phyloP scores from a whole-genome alignment of 2,329 filamentous ascomycete species.

The Xylaria sp. region DNA sequence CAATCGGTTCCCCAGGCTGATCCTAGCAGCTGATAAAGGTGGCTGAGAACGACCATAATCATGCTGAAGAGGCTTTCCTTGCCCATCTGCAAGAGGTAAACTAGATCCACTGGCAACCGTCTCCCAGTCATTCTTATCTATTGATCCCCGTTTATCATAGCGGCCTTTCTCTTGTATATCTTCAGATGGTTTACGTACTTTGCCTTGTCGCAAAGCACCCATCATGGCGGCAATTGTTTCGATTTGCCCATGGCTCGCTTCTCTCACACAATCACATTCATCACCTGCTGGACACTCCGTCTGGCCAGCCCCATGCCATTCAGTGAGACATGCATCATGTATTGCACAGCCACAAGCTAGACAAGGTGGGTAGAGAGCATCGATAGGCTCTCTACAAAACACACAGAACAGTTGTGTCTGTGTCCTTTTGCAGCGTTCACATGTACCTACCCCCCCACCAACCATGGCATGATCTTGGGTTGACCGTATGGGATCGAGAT shows the following conservation, averaged over 20 bases:
- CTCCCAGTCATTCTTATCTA: constrained; percentile 54
- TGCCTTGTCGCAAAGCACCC: constrained; percentile 55
- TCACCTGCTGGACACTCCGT: constrained; percentile 71
- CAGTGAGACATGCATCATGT: constrained; percentile 68
- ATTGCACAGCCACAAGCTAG: constrained; percentile 71
- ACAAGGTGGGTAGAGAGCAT: constrained; percentile 69
- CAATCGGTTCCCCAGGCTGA: constrained; percentile 61
- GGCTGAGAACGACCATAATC: constrained; percentile 42
- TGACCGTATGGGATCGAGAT: constrained; percentile 69
- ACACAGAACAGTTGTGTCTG: constrained; percentile 71
- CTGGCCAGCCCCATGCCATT: constrained; percentile 69
- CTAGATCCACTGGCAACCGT: constrained; percentile 48
- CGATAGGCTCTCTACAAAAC: constrained; percentile 70
- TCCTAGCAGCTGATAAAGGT: constrained; percentile 54
- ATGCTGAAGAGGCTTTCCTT: constrained; percentile 44
- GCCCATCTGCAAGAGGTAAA: constrained; percentile 45
- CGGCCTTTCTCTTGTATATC: constrained; percentile 29
- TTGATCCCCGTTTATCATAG: constrained; percentile 40
- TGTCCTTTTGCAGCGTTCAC: constrained; percentile 61
- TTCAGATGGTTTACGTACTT: constrained; percentile 46
- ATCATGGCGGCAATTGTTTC: constrained; percentile 71
- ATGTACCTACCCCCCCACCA: constrained; percentile 56
- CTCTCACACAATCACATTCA: constrained; percentile 70
- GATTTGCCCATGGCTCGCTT: constrained; percentile 66
- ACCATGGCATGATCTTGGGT: constrained; percentile 57